Conservation (phyloP, 768 basidiomycete genomes). For the Russula sp. region DNA sequence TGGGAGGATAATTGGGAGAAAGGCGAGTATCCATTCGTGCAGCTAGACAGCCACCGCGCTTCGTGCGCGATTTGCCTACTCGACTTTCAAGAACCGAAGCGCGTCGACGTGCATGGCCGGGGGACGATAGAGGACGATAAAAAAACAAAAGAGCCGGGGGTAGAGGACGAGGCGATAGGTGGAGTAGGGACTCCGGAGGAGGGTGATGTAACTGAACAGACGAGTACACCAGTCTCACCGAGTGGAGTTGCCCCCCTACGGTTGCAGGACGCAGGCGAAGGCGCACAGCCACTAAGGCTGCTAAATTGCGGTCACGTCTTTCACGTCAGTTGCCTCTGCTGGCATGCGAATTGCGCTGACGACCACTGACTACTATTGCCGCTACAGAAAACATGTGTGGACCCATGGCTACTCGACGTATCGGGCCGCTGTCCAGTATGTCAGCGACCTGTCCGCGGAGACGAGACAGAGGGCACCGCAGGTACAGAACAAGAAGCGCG, state of each 20-base stretch:
- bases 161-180: constrained; percentile 28
- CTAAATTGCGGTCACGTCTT: constrained; percentile 83
- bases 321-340: constrained; percentile 52
- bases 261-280: constrained; percentile 68
- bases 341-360: not conserved
- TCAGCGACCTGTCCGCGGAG: constrained; percentile 63
- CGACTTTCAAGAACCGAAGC: constrained; percentile 74
- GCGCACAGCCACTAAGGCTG: constrained; percentile 68
- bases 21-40: constrained; percentile 73
- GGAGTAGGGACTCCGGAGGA: constrained; percentile 31
- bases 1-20: constrained; percentile 82
- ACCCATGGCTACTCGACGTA: constrained; percentile 82
- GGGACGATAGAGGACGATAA: constrained; percentile 23
- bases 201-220: constrained; percentile 22
- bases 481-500: constrained; percentile 26
- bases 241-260: constrained; percentile 37
- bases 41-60: constrained; percentile 76
- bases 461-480: constrained; percentile 33
- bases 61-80: constrained; percentile 79
- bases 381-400: constrained; percentile 74
- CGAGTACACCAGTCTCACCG: not conserved
- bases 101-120: constrained; percentile 32
- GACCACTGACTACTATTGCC: not conserved
- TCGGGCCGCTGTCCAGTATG: constrained; percentile 87
- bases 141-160: constrained; percentile 5